These are phyloP conservation scores for Teratosphaeria pseudoeucalypti DNA, from an alignment of 2,329 filamentous ascomycete species.

Conservation along the genomic window DNA sequence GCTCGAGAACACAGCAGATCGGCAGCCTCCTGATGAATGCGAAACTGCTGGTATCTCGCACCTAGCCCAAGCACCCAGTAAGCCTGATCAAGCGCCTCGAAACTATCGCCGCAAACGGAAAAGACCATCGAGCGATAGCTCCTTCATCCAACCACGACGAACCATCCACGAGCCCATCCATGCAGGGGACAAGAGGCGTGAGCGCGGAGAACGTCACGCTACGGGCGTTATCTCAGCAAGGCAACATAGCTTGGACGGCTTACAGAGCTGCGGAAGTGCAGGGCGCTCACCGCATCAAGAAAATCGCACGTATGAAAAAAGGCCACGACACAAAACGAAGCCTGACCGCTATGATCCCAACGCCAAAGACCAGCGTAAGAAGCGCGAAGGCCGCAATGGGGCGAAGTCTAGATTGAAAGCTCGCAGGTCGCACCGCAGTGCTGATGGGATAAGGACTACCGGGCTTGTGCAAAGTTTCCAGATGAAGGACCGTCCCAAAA, in stretches of 20 bases:
- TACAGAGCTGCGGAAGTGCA: not conserved
- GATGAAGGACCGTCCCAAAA: conserved; percentile 34
- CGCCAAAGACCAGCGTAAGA: conserved; percentile 23
- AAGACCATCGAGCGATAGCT: conserved; percentile 27
- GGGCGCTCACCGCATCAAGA: not conserved
- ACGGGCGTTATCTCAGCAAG: not conserved
- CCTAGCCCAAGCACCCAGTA: conserved; percentile 15
- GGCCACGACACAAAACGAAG: conserved; percentile 37
- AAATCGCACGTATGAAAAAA: conserved; percentile 29
- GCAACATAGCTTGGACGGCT: not conserved
- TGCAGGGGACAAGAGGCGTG: conserved; percentile 3
- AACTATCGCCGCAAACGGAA: conserved; percentile 22
- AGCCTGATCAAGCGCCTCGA: conserved; percentile 8
- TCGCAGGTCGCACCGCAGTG: conserved; percentile 28
- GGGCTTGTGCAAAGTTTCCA: conserved; percentile 34
- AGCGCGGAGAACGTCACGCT: not conserved
- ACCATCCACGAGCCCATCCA: conserved; percentile 1
- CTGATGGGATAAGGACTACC: conserved; percentile 26
- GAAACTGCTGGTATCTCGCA: conserved; percentile 14
- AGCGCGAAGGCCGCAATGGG: conserved; percentile 12
- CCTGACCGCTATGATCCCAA: conserved; percentile 36
- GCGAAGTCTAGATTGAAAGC: conserved; percentile 15
- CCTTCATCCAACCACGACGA: conserved; percentile 5
- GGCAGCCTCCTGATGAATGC: conserved; percentile 21
- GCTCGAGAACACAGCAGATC: conserved; percentile 32